Percentiles rank a stretch among this genome's conserved stretches.
phyloP scores from a whole-genome alignment of 352 stramenopile genomes.

The Pythium pectinolyticum region DNA sequence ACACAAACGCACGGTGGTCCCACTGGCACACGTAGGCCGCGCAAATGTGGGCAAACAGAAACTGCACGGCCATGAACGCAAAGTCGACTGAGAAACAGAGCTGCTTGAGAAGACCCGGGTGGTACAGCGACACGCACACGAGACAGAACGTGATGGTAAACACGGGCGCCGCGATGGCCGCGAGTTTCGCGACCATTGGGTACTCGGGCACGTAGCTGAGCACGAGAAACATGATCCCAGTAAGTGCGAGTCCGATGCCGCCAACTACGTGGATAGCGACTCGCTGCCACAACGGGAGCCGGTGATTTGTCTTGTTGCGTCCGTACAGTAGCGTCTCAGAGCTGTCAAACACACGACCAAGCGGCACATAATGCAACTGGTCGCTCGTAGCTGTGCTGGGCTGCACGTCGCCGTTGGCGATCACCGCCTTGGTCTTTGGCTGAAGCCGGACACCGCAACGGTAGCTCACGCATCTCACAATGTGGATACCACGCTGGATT shows the following conservation, averaged over 20 bases:
- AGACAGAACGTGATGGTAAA: constrained; percentile 8
- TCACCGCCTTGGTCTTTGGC: background rate
- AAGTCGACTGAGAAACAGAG: constrained; percentile 25
- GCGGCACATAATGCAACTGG: background rate
- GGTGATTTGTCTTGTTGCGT: background rate
- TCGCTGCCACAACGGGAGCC: background rate
- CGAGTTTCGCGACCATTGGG: background rate
- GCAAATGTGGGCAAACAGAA: constrained; percentile 17
- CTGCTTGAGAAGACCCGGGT: constrained; percentile 11
- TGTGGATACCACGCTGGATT: background rate
- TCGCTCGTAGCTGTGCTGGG: background rate
- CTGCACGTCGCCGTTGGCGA: background rate
- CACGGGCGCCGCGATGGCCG: background rate
- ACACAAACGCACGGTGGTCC: constrained; percentile 9
- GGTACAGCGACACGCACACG: constrained; percentile 14
- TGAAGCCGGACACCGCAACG: constrained; percentile 21
- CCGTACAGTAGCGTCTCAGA: constrained; percentile 12
- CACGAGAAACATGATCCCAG: constrained; percentile 11
- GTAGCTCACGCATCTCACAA: constrained; percentile 22
- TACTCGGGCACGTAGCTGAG: constrained; percentile 14
- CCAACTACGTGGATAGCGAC: background rate
- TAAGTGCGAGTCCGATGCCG: constrained; percentile 3
- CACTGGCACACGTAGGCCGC: constrained; percentile 16
- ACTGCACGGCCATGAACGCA: constrained; percentile 17
- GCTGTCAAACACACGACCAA: constrained; percentile 17